A percentile compares a stretch with the other conserved stretches of the same genome.
Conservation (phyloP, 352 stramenopile genomes). For the Phytophthora citricola region DNA sequence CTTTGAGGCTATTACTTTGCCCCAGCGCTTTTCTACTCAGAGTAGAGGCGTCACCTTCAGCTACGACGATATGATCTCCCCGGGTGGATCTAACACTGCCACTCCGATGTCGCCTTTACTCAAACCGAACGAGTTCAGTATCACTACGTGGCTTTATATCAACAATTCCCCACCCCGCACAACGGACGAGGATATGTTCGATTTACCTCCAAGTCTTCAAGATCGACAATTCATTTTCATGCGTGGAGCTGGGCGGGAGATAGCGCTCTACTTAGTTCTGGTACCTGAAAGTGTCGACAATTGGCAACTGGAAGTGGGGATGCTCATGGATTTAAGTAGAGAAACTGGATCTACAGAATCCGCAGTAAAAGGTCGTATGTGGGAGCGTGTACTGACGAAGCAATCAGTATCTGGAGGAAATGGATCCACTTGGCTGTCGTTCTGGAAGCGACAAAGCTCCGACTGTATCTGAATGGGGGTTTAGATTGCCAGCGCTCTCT, state of each 20-base stretch:
- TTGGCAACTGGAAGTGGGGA: constrained; percentile 71
- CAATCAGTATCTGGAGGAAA: constrained; percentile 50
- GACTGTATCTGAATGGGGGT: constrained; percentile 91
- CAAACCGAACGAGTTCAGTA: constrained; percentile 87
- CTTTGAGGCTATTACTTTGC: constrained; percentile 76
- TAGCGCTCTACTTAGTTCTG: constrained; percentile 69
- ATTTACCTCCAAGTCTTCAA: constrained; percentile 6
- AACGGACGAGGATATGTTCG: not conserved
- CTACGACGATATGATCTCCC: constrained; percentile 63
- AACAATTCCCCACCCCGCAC: constrained; percentile 8
- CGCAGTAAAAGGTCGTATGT: constrained; percentile 37
- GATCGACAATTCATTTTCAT: constrained; percentile 75
- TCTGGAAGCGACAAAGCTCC: constrained; percentile 85
- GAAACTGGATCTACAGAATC: constrained; percentile 4
- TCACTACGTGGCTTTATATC: constrained; percentile 89
- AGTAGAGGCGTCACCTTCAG: constrained; percentile 62
- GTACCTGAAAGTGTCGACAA: constrained; percentile 46
- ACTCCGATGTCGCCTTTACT: constrained; percentile 58
- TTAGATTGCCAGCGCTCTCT: constrained; percentile 85
- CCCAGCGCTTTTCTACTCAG: constrained; percentile 62
- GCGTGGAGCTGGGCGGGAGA: constrained; percentile 66
- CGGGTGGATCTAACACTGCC: not conserved
- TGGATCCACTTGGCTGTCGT: constrained; percentile 92
- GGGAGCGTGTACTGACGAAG: constrained; percentile 81
- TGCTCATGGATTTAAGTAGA: constrained; percentile 41